Base-by-base conservation (phyloP, 352 stramenopile genomes). In the Bremia lactucae region DNA sequence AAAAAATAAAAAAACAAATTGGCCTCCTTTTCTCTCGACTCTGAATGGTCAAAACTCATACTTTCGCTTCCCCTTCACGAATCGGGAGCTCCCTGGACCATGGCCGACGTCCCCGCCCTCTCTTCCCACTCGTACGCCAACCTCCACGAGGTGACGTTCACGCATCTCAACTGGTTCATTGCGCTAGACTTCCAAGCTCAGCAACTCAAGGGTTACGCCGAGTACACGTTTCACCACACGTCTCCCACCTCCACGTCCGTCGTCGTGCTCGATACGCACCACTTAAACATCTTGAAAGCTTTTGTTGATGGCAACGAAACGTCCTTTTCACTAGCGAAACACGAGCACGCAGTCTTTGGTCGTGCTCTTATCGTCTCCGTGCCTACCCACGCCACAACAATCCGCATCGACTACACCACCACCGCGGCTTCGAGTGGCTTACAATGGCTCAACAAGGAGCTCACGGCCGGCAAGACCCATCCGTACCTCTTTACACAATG, bases 401-500 rank as follows among this genome's bases (percentile, higher is more conserved):
- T 97, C 8, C 59, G 55, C 1, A 81, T 96, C 42, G 31, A 73
- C 19, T 96, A 96, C 59, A 53, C 53, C 19, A 95, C 83, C 4
- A 87, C 70, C 3, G 63, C 52, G 0, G 52, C 65, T 11, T 88
- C 68, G 20, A 72, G 64, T 34, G 91, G 88, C 0, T 51, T 94
- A 7, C 88, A 97, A 50, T 97, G 87, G 87, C 76, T 98, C 9
- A 63, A 66, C 5, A 94, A 95, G 33, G 72, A 86, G 44, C 93
- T 97, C 57, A 98, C 95, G 26, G 85, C 88, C 14, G 91, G 83
- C 13, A 96, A 97, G 58, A 83, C 78, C 34, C 71, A 93, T 47
- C 94, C 95, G 7, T 99, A 97, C 61, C 64, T 97, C 18, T 97
- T 96, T 62, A 97, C 88, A 15, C 89, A 97, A 53, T 94, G 81